Evolutionary conservation across 257 asterid species (phyloP).

Genomic region (Ocimum tenuiflorum): DNA sequence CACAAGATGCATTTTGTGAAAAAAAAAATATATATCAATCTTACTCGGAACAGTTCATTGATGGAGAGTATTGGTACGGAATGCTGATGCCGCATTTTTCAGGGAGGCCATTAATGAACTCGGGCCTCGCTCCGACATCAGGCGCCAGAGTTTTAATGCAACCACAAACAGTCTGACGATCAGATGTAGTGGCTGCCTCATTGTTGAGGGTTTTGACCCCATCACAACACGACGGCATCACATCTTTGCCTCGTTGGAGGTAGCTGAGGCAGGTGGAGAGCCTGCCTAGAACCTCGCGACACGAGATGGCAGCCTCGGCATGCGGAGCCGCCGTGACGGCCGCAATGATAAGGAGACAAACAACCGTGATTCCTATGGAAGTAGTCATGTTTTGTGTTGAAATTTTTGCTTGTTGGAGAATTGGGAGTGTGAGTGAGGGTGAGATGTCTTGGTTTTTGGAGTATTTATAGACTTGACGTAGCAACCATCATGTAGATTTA

Average conservation of each 20-base stretch:
- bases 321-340: neutral
- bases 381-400: no score
- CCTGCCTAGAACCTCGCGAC: slow-evolving; percentile 15
- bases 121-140: neutral
- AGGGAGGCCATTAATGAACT: slow-evolving; percentile 16
- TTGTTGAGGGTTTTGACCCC: slow-evolving; percentile 13
- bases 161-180: slow-evolving; percentile 25
- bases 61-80: slow-evolving; percentile 33
- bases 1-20: no score
- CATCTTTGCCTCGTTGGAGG: neutral
- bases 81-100: slow-evolving; percentile 28
- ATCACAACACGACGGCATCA: slow-evolving; percentile 24
- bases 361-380: neutral
- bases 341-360: neutral
- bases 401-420: no score
- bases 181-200: slow-evolving; percentile 23
- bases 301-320: slow-evolving; percentile 29
- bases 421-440: no score
- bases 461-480: no score
- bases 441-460: no score
- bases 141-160: slow-evolving; percentile 22
- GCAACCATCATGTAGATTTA: no score
- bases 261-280: slow-evolving; percentile 28
- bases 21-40: neutral
- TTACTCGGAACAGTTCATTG: slow-evolving; percentile 40